phyloP scores from a whole-genome alignment of 129 eudicot genomes.

The Scalesia atractyloides region DNA sequence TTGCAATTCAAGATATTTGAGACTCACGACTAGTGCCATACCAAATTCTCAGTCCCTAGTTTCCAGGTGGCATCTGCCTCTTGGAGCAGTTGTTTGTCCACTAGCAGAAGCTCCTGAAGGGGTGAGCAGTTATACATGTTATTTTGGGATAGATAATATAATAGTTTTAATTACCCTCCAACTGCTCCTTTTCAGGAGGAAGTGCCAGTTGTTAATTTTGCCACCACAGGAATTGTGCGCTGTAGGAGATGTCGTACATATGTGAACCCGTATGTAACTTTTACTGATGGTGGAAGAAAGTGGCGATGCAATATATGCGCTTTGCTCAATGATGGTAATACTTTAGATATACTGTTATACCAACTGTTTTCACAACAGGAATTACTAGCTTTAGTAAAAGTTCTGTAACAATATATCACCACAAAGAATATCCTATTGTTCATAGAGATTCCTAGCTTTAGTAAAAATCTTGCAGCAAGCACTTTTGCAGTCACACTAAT shows the following conservation, averaged over 20 bases:
- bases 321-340: conserved; percentile 91
- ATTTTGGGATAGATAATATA: conserved; percentile 2
- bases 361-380: neutral
- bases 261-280: conserved; percentile 94
- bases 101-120: conserved; percentile 93
- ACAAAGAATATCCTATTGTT: conserved; percentile 11
- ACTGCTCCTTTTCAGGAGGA: conserved; percentile 72
- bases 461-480: conserved; percentile 11
- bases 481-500: conserved; percentile 23
- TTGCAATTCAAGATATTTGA: conserved; percentile 69
- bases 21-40: conserved; percentile 83
- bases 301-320: conserved; percentile 99
- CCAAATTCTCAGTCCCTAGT: conserved; percentile 94
- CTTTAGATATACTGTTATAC: conserved; percentile 17
- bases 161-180: conserved; percentile 1
- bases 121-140: conserved; percentile 48
- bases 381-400: conserved; percentile 19
- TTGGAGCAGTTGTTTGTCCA: conserved; percentile 99
- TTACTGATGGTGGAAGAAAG: conserved; percentile 94
- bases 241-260: conserved; percentile 99
- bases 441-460: conserved; percentile 5
- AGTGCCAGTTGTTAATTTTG: conserved; percentile 93
- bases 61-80: conserved; percentile 97
- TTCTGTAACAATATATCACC: conserved; percentile 4
- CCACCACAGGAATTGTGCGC: conserved; percentile 80